These are phyloP conservation scores for Picea abies DNA, from an alignment of 83 land plant species.

Conservation along the genomic window DNA sequence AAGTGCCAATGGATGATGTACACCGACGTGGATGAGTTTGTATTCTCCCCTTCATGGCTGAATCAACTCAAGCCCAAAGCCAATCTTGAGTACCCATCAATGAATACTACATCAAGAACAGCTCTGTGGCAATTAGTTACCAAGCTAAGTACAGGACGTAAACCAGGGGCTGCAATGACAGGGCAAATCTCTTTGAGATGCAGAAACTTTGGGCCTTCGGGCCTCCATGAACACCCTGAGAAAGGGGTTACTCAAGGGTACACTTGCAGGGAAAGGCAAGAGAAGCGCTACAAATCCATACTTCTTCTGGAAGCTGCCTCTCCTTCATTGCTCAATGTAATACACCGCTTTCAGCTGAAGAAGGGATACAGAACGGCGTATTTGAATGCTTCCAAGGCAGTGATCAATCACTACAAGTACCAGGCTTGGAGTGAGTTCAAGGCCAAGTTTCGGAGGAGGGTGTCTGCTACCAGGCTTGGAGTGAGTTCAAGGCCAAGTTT, in stretches of 20 bases:
- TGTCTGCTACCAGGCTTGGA: too few relatives aligned
- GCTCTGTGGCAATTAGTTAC: not conserved
- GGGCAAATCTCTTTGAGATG: slow-evolving; percentile 31
- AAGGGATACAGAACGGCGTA: not conserved
- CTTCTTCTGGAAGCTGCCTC: slow-evolving; percentile 24
- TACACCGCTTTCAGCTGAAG: slow-evolving; percentile 33
- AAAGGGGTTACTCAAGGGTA: slow-evolving; percentile 40
- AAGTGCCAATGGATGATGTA: slow-evolving; percentile 39
- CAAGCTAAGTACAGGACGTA: too few relatives aligned
- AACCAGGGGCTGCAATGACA: not conserved
- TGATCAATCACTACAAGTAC: slow-evolving; percentile 46
- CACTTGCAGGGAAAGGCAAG: slow-evolving; percentile 24
- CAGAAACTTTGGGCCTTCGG: slow-evolving; percentile 39
- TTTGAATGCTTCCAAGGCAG: slow-evolving; percentile 4
- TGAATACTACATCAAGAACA: not conserved
- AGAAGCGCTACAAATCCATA: slow-evolving; percentile 34
- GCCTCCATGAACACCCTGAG: slow-evolving; percentile 18
- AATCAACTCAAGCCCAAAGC: not conserved
- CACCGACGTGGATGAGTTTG: slow-evolving; percentile 66
- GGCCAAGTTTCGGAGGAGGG: slow-evolving; percentile 29
- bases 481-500: too few relatives aligned
- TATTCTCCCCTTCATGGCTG: slow-evolving; percentile 28
- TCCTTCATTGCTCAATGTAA: slow-evolving; percentile 22
- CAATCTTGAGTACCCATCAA: not conserved
- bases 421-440: slow-evolving; percentile 43